Conservation (phyloP, 306 rosid species). For the Potentilla sterilis region DNA sequence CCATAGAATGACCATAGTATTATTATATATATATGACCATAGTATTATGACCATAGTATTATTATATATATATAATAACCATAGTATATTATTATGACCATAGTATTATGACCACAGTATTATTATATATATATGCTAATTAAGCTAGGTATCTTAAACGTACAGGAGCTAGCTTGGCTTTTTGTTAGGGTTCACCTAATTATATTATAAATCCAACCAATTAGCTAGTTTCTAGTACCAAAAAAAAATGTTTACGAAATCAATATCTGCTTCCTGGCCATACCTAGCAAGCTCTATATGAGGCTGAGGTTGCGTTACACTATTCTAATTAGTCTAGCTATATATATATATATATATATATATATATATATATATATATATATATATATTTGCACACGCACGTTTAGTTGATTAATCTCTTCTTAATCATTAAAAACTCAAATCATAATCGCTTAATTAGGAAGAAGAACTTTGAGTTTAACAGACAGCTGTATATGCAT, state of each 20-base stretch:
- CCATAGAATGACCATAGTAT: too few species aligned
- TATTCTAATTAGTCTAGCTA: background rate
- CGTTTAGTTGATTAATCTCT: constrained; percentile 13
- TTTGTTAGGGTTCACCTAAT: constrained; percentile 8
- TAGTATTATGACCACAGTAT: too few species aligned
- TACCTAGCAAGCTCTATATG: background rate
- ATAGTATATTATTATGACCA: too few species aligned
- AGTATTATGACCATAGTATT: too few species aligned
- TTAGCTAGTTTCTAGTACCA: background rate
- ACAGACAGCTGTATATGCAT: constrained; percentile 20
- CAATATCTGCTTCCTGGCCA: background rate
- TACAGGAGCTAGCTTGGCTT: background rate
- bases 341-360: too few species aligned
- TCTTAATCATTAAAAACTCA: background rate
- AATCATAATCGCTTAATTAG: background rate
- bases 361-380: too few species aligned
- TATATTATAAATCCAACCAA: background rate
- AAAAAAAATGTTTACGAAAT: background rate
- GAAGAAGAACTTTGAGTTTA: constrained; percentile 7
- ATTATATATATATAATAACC: background rate
- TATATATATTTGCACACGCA: constrained; percentile 19
- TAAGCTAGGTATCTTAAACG: constrained; percentile 1
- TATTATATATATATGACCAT: too few species aligned
- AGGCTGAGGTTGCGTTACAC: background rate
- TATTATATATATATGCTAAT: background rate